Percentiles rank a stretch among this genome's conserved stretches.
phyloP scores from a whole-genome alignment of 805 yeast genomes.

The Cephaloascus albidus region DNA sequence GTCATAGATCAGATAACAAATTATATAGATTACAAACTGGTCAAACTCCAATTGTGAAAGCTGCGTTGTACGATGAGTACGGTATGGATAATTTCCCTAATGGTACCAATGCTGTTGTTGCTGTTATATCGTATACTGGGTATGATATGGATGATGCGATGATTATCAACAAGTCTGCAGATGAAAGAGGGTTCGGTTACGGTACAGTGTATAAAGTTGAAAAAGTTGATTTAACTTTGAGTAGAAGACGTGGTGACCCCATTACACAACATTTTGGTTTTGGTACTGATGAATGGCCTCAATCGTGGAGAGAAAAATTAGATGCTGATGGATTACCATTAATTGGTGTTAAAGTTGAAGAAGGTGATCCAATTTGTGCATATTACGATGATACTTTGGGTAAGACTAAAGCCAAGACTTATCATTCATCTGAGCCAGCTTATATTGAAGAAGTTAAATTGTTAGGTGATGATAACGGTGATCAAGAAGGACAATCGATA shows the following conservation, averaged over 20 bases:
- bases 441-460: slow-evolving; percentile 92
- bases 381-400: slow-evolving; percentile 86
- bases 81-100: slow-evolving; percentile 99
- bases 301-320: slow-evolving; percentile 77
- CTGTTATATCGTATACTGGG: slow-evolving; percentile 97
- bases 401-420: slow-evolving; percentile 84
- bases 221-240: slow-evolving; percentile 70
- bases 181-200: slow-evolving; percentile 95
- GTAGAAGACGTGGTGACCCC: slow-evolving; percentile 88
- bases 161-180: slow-evolving; percentile 95
- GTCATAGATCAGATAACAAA: slow-evolving; percentile 90
- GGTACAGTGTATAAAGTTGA: slow-evolving; percentile 96
- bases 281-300: slow-evolving; percentile 90
- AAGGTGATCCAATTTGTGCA: slow-evolving; percentile 94
- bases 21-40: slow-evolving; percentile 89
- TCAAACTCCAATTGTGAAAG: slow-evolving; percentile 95
- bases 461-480: slow-evolving; percentile 72
- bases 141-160: slow-evolving; percentile 99
- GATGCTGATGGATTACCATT: slow-evolving; percentile 91
- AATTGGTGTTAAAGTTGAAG: slow-evolving; percentile 80
- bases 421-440: slow-evolving; percentile 91
- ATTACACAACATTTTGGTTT: slow-evolving; percentile 91
- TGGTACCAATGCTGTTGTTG: slow-evolving; percentile 97
- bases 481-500: slow-evolving; percentile 72
- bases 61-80: slow-evolving; percentile 86